Conservation (phyloP, 2,329 filamentous ascomycete species). For the Colletotrichum sp. region DNA sequence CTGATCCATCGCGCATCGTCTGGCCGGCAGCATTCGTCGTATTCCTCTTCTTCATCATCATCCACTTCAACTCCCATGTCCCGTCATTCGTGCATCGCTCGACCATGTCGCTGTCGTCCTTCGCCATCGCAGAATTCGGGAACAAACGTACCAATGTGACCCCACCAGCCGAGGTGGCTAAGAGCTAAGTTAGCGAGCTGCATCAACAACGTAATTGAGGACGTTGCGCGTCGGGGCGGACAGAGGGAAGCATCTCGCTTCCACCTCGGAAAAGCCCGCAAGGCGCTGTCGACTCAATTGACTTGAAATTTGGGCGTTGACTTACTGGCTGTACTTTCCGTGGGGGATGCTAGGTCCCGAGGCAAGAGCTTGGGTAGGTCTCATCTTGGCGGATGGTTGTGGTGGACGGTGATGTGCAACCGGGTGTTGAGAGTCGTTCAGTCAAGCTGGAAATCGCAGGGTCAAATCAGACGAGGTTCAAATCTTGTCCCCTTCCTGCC, state of each 20-base stretch:
- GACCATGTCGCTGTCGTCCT: background rate
- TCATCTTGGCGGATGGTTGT: slow-evolving; percentile 36
- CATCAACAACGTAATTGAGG: background rate
- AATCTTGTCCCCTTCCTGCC: slow-evolving; percentile 33
- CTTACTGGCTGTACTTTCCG: slow-evolving; percentile 51
- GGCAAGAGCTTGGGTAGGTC: slow-evolving; percentile 44
- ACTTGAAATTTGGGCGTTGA: slow-evolving; percentile 7
- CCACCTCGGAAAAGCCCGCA: slow-evolving; percentile 35
- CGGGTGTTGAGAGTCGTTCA: background rate
- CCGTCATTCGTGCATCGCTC: background rate
- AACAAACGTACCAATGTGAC: slow-evolving; percentile 65
- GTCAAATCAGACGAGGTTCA: slow-evolving; percentile 24
- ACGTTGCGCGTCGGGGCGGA: background rate
- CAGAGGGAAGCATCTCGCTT: background rate
- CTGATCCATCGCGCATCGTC: background rate
- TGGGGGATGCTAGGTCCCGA: slow-evolving; percentile 44
- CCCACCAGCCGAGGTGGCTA: slow-evolving; percentile 79
- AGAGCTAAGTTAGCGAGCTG: slow-evolving; percentile 26
- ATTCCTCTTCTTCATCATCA: background rate
- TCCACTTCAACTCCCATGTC: background rate
- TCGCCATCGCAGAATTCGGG: background rate
- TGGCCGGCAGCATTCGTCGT: background rate
- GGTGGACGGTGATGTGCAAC: slow-evolving; percentile 14
- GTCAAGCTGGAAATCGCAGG: background rate
- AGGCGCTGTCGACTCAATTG: slow-evolving; percentile 3